These are phyloP conservation scores for Russula lepida DNA, from an alignment of 768 basidiomycete genomes.

Conservation along the genomic window DNA sequence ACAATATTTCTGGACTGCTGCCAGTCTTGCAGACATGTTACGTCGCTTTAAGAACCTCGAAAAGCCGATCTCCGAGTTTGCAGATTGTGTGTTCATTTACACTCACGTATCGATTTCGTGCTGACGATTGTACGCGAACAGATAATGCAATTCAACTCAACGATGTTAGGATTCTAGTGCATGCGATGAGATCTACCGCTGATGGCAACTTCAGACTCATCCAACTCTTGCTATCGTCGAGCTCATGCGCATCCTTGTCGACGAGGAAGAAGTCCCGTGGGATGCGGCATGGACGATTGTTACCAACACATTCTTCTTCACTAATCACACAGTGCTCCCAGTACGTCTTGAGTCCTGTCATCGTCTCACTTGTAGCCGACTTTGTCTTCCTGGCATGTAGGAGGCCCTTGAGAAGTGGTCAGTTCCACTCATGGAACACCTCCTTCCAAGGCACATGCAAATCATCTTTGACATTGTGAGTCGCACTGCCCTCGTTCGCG, in stretches of 20 bases:
- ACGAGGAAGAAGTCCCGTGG: constrained; percentile 88
- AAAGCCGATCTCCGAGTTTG: constrained; percentile 70
- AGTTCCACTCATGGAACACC: constrained; percentile 73
- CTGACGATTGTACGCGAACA: constrained; percentile 24
- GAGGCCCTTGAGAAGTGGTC: constrained; percentile 91
- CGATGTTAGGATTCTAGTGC: constrained; percentile 43
- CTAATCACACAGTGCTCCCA: constrained; percentile 89
- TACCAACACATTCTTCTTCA: constrained; percentile 90
- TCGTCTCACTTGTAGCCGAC: background rate
- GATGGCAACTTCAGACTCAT: constrained; percentile 54
- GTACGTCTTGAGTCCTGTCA: constrained; percentile 35
- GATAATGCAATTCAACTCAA: constrained; percentile 93
- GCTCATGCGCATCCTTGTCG: constrained; percentile 83
- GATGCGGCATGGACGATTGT: constrained; percentile 81
- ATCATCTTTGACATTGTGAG: constrained; percentile 82
- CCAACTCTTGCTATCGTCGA: constrained; percentile 94
- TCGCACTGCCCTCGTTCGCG: background rate
- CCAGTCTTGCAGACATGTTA: constrained; percentile 81
- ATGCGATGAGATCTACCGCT: background rate
- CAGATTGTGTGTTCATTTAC: constrained; percentile 52
- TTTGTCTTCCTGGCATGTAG: constrained; percentile 28
- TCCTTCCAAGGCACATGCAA: constrained; percentile 85
- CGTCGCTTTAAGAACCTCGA: constrained; percentile 88
- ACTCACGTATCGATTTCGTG: background rate
- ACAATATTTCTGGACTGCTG: constrained; percentile 94